Evolutionary conservation across 148 eudicot species (phyloP).

Genomic region (Oxyria digyna): DNA sequence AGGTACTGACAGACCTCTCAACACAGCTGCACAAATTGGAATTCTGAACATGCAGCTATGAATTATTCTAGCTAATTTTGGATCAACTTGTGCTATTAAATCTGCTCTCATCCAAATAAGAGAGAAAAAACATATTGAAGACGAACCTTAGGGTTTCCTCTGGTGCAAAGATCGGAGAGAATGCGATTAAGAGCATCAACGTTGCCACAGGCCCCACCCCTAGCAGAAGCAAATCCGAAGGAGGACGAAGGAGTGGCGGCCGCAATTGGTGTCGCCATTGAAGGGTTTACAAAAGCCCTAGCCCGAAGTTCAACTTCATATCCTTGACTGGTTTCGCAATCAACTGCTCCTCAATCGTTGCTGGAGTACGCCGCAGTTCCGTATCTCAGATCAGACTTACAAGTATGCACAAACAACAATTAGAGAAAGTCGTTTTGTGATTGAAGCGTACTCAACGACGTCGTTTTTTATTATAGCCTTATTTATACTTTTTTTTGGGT

Average conservation of each 20-base stretch:
- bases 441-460: not conserved
- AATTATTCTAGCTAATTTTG: not conserved
- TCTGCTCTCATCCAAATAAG: not conserved
- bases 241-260: slow-evolving; percentile 29
- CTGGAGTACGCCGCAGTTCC: slow-evolving; percentile 48
- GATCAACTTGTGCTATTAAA: not conserved
- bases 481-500: too few relatives aligned
- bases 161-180: slow-evolving; percentile 71
- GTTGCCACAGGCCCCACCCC: slow-evolving; percentile 42
- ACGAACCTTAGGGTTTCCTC: slow-evolving; percentile 62
- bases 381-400: not conserved
- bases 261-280: slow-evolving; percentile 32
- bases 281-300: slow-evolving; percentile 4
- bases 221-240: slow-evolving; percentile 41
- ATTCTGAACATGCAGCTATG: not conserved
- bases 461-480: not conserved
- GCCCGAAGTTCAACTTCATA: not conserved
- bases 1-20: not conserved
- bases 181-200: slow-evolving; percentile 69
- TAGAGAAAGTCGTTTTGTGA: not conserved
- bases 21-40: not conserved
- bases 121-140: not conserved
- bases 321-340: slow-evolving; percentile 49
- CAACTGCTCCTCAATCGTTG: slow-evolving; percentile 85
- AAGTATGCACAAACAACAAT: not conserved